Evolutionary conservation across 805 yeast species (phyloP).

Genomic region (Pichia sporocuriosa): DNA sequence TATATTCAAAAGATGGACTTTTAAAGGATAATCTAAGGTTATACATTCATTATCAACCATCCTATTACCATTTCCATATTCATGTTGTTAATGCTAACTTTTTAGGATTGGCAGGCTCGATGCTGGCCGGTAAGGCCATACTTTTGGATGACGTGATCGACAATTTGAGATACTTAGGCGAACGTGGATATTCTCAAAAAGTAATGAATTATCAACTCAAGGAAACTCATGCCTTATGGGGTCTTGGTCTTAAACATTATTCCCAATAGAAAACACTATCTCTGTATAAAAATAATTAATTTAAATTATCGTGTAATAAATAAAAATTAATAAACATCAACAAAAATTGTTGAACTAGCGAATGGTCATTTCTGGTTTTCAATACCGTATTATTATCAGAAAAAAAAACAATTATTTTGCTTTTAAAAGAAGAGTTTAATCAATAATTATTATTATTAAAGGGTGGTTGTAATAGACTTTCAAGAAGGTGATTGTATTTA

Average conservation of each 20-base stretch:
- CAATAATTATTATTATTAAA: too few relatives aligned
- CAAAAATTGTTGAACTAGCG: too few relatives aligned
- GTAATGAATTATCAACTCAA: conserved; percentile 64
- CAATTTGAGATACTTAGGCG: conserved; percentile 46
- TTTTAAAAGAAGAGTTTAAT: too few relatives aligned
- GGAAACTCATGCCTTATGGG: conserved; percentile 75
- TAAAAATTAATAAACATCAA: too few relatives aligned
- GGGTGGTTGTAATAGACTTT: too few relatives aligned
- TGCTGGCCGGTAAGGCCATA: conserved; percentile 73
- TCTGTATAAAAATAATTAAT: too few relatives aligned
- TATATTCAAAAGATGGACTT: conserved; percentile 36
- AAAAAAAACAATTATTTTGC: too few relatives aligned
- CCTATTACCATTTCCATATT: conserved; percentile 91
- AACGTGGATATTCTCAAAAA: conserved; percentile 49
- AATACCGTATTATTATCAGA: too few relatives aligned
- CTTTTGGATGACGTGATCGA: conserved; percentile 78
- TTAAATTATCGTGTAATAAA: too few relatives aligned
- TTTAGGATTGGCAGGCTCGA: conserved; percentile 61
- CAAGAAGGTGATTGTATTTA: too few relatives aligned
- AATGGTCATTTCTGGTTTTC: too few relatives aligned
- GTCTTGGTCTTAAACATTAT: conserved; percentile 21
- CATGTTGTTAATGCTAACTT: conserved; percentile 76
- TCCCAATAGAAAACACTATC: background rate
- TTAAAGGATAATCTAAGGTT: conserved; percentile 55
- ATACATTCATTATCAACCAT: conserved; percentile 91